A percentile compares a stretch with the other conserved stretches of the same genome.
Evolutionary conservation across 2,329 filamentous ascomycete species (phyloP).

Genomic region (Dactylellina cionopaga): DNA sequence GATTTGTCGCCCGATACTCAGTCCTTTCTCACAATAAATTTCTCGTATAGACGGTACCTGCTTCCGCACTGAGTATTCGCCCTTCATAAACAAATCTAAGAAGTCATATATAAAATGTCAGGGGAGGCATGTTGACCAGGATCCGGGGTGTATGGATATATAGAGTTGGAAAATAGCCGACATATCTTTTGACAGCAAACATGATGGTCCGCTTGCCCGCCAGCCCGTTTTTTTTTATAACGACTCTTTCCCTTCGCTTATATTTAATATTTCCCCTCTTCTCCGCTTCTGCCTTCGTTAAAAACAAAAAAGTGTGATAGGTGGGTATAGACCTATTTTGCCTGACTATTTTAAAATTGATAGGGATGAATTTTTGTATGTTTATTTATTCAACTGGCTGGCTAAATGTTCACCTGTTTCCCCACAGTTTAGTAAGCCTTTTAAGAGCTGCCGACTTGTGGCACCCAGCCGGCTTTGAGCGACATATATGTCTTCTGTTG

Average conservation of each 20-base stretch:
- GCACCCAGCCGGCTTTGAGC: neutral
- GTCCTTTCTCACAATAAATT: conserved; percentile 14
- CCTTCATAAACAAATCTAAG: conserved; percentile 18
- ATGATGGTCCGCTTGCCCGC: conserved; percentile 30
- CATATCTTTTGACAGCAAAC: conserved; percentile 19
- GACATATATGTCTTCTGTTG: neutral
- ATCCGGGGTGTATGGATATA: conserved; percentile 42
- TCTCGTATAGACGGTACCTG: conserved; percentile 51
- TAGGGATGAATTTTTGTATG: no score
- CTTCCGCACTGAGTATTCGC: conserved; percentile 37
- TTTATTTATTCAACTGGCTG: conserved; percentile 26
- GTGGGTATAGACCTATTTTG: conserved; percentile 34
- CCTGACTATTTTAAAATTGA: conserved; percentile 45
- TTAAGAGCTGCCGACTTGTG: neutral
- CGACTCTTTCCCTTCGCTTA: conserved; percentile 37
- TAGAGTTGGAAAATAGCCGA: conserved; percentile 48
- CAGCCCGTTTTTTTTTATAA: conserved; percentile 46
- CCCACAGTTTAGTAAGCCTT: conserved; percentile 10
- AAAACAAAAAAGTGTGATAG: conserved; percentile 10
- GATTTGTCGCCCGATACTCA: conserved; percentile 33
- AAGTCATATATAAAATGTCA: conserved; percentile 18
- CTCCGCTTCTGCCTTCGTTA: conserved; percentile 38
- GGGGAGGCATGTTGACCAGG: conserved; percentile 22
- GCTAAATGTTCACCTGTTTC: conserved; percentile 38
- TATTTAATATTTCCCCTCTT: conserved; percentile 37